Base-by-base conservation (phyloP, 2,329 filamentous ascomycete genomes). In the Didymella glomerata region DNA sequence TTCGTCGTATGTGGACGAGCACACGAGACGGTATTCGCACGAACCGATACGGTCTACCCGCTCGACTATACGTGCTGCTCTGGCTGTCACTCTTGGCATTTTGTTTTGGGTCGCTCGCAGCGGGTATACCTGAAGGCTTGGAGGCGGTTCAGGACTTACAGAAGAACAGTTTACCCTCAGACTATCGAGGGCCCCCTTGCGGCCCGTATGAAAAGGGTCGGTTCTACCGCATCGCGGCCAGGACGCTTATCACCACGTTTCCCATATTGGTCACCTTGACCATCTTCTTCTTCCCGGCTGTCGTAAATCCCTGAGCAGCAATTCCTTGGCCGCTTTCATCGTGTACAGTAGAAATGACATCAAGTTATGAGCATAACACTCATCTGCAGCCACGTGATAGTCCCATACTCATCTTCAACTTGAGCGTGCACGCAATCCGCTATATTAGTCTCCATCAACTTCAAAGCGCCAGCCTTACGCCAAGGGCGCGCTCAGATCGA, bases 241-340 rank as follows among this genome's bases (percentile, higher is more conserved):
- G 56, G 51, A 10, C 24, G 14, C n/a, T 48, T 1, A 13, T 48
- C 27, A 34, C 11, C 16, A 48, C 50, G 27, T 27, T 54, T 16
- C 50, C 56, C 2, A 20, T 59, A 13, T 22, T 59, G 46, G 46
- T 54, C 13, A 50, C 50, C 2, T n/a, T 54, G 46, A 54, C 56
- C 50, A 59, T 59, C 41, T 59, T 59, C 50, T 53, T 59, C 46
- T 59, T 59, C 47, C 56, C 56, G 2, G 56, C 56, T 13, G n/a
- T 59, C 16, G 51, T 54, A 18, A 49, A 34, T 18, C 45, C 45
- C 11, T 59, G 36, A 32, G 41, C 18, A 44, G 24, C 11, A 13
- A n/a, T 2, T 4, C 16, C 14, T 3, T 7, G 5, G 3, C 8
- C 24, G 24, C 22, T 22, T 9, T 25, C 7, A 27, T n/a, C 22